Evolutionary conservation across 495 filamentous ascomycete species (phyloP), one percentile per base, ranked within the genome.

Genomic region (Choiromyces venosus): DNA sequence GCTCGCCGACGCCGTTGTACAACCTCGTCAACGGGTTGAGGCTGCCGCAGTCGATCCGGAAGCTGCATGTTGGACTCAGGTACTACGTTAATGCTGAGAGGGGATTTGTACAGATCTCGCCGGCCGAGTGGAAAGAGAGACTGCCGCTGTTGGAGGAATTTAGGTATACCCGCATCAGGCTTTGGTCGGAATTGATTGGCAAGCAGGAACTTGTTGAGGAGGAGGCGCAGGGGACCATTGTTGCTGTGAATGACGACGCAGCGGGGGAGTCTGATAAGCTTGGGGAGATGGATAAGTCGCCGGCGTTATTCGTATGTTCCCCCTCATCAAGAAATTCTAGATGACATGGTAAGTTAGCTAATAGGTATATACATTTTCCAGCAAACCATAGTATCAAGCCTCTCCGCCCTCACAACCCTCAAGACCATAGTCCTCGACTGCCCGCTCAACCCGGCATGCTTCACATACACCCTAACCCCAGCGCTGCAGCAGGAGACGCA

Each of bases 371-470:
- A 4, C 25, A 12, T 61, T 61, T 61, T 61, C 52, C 3, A 61
- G 52, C 65, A 39, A 37, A 25, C 25, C 65, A 72, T 61, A 21
- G 65, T 37, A 40, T 65, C 21, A 65, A 73, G 33, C n/a, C 65
- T 66, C 70, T 73, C 70, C n/a, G 16, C 37, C 52, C 35, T 75
- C 29, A 21, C 70, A 1, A 38, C 37, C 25, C 56, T 76, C 7
- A 74, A 44, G 35, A 46, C 25, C n/a, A 42, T 74, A 10, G 61
- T 65, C 33, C 68, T 76, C 5, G 74, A 74, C 19, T 39, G 70
- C 8, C 67, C 71, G 14, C 18, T 76, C n/a, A 68, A 19, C 19
- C 67, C 67, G 10, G 64, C 66, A 37, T 74, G 71, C 7, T 76
- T 76, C n/a, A 39, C 68, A 16, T 64, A 74, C 38, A 29, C 64